phyloP scores from a whole-genome alignment of 495 filamentous ascomycete genomes.

The Aspergillus baeticus region DNA sequence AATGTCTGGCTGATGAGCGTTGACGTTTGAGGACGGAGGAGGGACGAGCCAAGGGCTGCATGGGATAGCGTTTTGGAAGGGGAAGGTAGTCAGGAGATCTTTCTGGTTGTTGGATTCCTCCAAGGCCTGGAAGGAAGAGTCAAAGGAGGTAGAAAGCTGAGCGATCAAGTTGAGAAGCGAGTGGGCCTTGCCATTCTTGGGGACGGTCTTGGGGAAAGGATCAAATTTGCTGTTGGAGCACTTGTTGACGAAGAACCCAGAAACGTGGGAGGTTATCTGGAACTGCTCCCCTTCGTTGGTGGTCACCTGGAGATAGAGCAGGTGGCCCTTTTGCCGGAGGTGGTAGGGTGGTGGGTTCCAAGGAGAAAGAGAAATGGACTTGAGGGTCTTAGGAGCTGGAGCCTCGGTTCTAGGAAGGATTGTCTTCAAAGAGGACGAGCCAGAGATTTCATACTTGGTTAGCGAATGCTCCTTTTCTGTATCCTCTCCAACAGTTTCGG shows the following conservation, averaged over 20 bases:
- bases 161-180: conserved; percentile 80
- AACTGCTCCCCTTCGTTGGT: conserved; percentile 91
- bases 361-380: conserved; percentile 79
- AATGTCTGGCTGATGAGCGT: conserved; percentile 75
- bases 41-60: conserved; percentile 91
- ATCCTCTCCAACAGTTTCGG: conserved; percentile 38
- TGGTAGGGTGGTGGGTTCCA: conserved; percentile 97
- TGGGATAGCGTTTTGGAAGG: conserved; percentile 89
- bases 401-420: conserved; percentile 66
- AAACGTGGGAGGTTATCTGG: conserved; percentile 89
- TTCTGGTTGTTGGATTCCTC: conserved; percentile 79
- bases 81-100: conserved; percentile 89
- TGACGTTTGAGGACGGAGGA: conserved; percentile 56
- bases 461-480: conserved; percentile 56
- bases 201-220: conserved; percentile 68
- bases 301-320: conserved; percentile 84
- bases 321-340: conserved; percentile 85
- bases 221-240: conserved; percentile 90
- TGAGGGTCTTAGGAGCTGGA: conserved; percentile 80
- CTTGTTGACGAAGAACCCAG: conserved; percentile 96
- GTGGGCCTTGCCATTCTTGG: conserved; percentile 72
- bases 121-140: conserved; percentile 65
- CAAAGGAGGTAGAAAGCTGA: conserved; percentile 80
- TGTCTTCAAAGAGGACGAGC: conserved; percentile 60
- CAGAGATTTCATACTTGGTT: conserved; percentile 72